Evolutionary conservation across 139 green algal genomes (phyloP).

Genomic region (Penium margaritaceum): DNA sequence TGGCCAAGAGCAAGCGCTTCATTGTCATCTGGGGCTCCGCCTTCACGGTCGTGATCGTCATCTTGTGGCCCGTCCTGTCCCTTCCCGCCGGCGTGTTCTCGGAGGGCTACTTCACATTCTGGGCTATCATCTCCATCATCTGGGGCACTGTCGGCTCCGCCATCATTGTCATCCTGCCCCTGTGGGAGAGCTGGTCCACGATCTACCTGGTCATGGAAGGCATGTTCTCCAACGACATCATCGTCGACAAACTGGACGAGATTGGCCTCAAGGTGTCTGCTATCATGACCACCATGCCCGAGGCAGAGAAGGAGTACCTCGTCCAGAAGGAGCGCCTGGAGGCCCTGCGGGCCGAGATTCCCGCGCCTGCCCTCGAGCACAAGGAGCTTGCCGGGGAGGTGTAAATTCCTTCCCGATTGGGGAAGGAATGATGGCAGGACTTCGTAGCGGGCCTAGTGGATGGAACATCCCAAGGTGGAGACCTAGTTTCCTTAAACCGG

Average conservation of each 20-base stretch:
- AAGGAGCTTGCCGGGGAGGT: conserved; percentile 23
- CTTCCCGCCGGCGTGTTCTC: conserved; percentile 63
- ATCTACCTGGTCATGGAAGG: conserved; percentile 39
- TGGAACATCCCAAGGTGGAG: too few species aligned
- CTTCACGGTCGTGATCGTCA: conserved; percentile 58
- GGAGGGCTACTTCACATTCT: conserved; percentile 67
- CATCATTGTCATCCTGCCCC: conserved; percentile 59
- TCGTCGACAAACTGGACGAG: conserved; percentile 30
- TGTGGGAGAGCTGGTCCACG: conserved; percentile 52
- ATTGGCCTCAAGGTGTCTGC: conserved; percentile 32
- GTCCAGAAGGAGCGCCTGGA: conserved; percentile 17
- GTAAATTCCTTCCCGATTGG: too few species aligned
- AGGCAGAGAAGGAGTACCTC: conserved; percentile 3
- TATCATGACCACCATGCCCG: conserved; percentile 1
- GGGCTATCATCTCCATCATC: conserved; percentile 59
- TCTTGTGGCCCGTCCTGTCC: conserved; percentile 63
- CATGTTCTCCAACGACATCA: conserved; percentile 43
- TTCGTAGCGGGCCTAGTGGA: too few species aligned
- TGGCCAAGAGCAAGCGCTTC: conserved; percentile 23
- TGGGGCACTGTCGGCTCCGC: conserved; percentile 59
- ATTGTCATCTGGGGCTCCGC: conserved; percentile 47
- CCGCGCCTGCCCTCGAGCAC: conserved; percentile 9
- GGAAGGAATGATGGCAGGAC: too few species aligned
- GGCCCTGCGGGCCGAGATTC: background rate
- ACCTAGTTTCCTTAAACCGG: too few species aligned